Percentiles rank a stretch among this genome's conserved stretches.
Conservation (phyloP, 2,329 filamentous ascomycete species). For the Ophiocordyceps camponoti-floridani region DNA sequence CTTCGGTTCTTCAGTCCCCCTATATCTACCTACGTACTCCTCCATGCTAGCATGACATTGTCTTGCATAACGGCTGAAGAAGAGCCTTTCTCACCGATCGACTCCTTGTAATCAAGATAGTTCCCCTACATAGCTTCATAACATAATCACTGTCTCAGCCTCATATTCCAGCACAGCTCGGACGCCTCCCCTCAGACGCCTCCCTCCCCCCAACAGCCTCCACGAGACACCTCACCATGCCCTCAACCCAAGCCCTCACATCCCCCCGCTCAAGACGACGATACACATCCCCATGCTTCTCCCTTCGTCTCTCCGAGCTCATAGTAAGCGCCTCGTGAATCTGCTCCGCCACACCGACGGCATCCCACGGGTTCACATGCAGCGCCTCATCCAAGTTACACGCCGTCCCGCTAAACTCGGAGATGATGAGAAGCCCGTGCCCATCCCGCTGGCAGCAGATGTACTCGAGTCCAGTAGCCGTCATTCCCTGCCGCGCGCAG, state of each 20-base stretch:
- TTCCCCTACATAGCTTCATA: too few species aligned
- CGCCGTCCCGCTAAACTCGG: background rate
- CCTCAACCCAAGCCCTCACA: background rate
- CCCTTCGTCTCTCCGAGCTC: background rate
- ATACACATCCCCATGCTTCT: background rate
- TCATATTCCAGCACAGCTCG: background rate
- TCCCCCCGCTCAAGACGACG: background rate
- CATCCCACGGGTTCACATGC: background rate
- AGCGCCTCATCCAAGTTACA: background rate
- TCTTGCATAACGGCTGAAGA: too few species aligned
- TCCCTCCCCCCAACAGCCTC: background rate
- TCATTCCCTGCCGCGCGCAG: background rate
- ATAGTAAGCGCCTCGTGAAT: background rate
- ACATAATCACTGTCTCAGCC: too few species aligned
- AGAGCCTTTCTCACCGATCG: too few species aligned
- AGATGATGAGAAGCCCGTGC: background rate
- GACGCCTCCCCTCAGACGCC: background rate
- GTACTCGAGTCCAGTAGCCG: background rate
- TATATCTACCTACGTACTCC: too few species aligned
- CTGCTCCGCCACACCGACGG: background rate
- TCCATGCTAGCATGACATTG: too few species aligned
- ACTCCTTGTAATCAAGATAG: too few species aligned
- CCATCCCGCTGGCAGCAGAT: background rate
- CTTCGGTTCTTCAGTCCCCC: too few species aligned
- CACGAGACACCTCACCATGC: background rate